Percentiles rank a stretch among this genome's conserved stretches.
These are phyloP conservation scores for Penicillium egyptiacum DNA, from an alignment of 495 filamentous ascomycete species.

Conservation along the genomic window DNA sequence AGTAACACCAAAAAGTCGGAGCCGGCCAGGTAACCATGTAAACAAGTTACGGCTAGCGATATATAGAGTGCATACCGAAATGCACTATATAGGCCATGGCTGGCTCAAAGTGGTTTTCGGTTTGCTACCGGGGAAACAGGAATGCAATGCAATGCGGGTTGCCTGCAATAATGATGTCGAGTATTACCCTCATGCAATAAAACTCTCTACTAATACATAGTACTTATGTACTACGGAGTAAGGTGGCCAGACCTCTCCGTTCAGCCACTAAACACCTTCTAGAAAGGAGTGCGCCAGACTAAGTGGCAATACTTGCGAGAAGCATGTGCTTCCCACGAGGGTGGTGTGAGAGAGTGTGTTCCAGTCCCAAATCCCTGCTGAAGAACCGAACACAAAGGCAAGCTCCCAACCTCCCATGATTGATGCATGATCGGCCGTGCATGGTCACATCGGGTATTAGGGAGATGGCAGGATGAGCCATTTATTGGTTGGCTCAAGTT, in stretches of 20 bases:
- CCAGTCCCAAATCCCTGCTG: not conserved
- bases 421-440: constrained; percentile 23
- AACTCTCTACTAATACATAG: not conserved
- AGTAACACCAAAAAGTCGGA: not conserved
- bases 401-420: not conserved
- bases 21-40: not conserved
- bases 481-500: constrained; percentile 4
- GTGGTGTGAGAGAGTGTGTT: not conserved
- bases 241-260: not conserved
- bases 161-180: constrained; percentile 11
- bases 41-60: not conserved
- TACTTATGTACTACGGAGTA: not conserved
- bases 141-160: constrained; percentile 14
- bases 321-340: constrained; percentile 8
- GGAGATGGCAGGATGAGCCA: constrained; percentile 10
- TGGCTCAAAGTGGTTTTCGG: not conserved
- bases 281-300: not conserved
- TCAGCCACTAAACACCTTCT: constrained; percentile 9
- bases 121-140: constrained; percentile 2
- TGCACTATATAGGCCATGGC: not conserved
- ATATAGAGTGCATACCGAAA: not conserved
- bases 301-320: not conserved
- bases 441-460: constrained; percentile 15
- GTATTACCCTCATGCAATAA: constrained; percentile 8
- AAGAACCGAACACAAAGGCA: not conserved